Base-by-base conservation (phyloP, 2,329 filamentous ascomycete genomes). In the Pseudocercospora vitis region DNA sequence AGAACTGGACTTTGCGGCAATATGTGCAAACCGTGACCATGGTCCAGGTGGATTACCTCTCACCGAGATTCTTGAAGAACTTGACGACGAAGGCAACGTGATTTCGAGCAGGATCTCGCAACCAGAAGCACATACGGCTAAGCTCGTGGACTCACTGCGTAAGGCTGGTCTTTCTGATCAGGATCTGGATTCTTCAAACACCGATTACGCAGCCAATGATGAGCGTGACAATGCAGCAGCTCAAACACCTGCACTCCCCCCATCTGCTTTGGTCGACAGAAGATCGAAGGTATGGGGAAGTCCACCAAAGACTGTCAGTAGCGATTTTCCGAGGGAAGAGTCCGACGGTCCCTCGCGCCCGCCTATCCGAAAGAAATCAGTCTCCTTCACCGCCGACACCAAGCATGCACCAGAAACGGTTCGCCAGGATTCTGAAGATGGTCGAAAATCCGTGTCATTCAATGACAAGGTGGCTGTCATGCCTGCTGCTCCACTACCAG, bases 31-130 rank as follows among this genome's bases (percentile, higher is more conserved):
- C 45, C 58, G 58, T n/a, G 50, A 76, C 79, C 39, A 77, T 76
- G 48, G 47, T 32, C 48, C 54, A 31, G 84, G 87, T 56, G 85
- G 84, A 1, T 76, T 91, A 48, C 88, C 91, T 0, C 81, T 97
- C 54, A 91, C 88, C 26, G 94, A 97, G 64, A 97, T 99, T 60
- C 78, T 90, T 50, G 94, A 99, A 72, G 84, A 95, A 73, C 77
- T 97, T 19, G 94, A 97, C 66, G 91, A 96, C 7, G 83, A 95
- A 8, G 94, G 86, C 52, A 94, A 95, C 65, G 81, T 97, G 3
- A 72, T 96, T 46, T 88, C 74, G 1, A 74, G 73, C 60, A 72
- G 68, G 1, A 61, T 77, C 19, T 68, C 67, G 3, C 70, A 73
- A n/a, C 87, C 90, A 0, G 86, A 85, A 5, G 82, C 86, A 48